phyloP scores from a whole-genome alignment of 352 stramenopile genomes.

The Achlya hypogyna region DNA sequence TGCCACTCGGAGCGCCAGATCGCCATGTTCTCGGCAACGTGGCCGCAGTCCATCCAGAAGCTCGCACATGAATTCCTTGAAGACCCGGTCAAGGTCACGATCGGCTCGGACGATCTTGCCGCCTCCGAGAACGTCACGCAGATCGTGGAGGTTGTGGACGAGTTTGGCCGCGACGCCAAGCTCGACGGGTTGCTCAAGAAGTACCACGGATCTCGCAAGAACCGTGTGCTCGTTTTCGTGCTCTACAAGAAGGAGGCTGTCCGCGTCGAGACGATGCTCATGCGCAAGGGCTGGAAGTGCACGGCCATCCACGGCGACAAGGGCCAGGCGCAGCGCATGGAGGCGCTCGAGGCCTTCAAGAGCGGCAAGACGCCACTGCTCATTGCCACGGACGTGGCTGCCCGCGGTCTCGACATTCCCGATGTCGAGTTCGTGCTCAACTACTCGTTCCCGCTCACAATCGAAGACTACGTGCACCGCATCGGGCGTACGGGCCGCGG shows the following conservation, averaged over 20 bases:
- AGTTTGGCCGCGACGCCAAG: slow-evolving; percentile 78
- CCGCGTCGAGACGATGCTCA: slow-evolving; percentile 89
- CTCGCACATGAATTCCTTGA: slow-evolving; percentile 94
- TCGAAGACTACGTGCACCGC: slow-evolving; percentile 96
- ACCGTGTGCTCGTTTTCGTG: slow-evolving; percentile 95
- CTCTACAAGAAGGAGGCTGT: slow-evolving; percentile 99
- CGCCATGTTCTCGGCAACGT: slow-evolving; percentile 97
- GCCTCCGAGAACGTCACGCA: slow-evolving; percentile 94
- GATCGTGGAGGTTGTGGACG: slow-evolving; percentile 91
- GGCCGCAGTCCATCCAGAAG: slow-evolving; percentile 94
- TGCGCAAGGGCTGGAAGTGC: slow-evolving; percentile 88
- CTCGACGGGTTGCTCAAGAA: slow-evolving; percentile 89
- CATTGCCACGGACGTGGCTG: slow-evolving; percentile 96
- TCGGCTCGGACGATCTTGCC: slow-evolving; percentile 91
- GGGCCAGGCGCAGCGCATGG: slow-evolving; percentile 84
- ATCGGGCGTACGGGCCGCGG: slow-evolving; percentile 92
- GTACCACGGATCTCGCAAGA: slow-evolving; percentile 85
- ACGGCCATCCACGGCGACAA: slow-evolving; percentile 96
- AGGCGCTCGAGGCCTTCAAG: slow-evolving; percentile 93
- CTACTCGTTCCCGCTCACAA: slow-evolving; percentile 96
- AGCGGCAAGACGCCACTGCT: slow-evolving; percentile 89
- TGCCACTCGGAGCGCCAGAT: slow-evolving; percentile 86
- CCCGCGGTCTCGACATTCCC: slow-evolving; percentile 94
- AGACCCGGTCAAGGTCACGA: slow-evolving; percentile 89
- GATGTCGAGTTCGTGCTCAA: slow-evolving; percentile 96